phyloP scores from a whole-genome alignment of 179 eudicot genomes.

The Drosera spatulata region DNA sequence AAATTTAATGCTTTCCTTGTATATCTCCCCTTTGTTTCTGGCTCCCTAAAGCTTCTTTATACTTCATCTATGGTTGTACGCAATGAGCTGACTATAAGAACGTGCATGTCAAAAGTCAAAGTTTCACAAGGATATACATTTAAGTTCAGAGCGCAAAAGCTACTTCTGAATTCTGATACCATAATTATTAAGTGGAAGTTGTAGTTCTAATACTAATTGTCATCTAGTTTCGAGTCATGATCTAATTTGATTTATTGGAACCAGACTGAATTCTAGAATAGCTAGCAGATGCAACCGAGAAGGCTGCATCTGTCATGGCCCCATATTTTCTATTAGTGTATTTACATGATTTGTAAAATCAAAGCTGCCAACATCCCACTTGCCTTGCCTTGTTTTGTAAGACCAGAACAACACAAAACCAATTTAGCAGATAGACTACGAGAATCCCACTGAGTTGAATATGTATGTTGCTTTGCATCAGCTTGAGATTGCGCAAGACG shows the following conservation, averaged over 20 bases:
- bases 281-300: too few relatives aligned
- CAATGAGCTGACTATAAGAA: not conserved
- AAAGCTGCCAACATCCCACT: not conserved
- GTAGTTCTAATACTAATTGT: too few relatives aligned
- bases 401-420: slow-evolving; percentile 88
- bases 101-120: too few relatives aligned
- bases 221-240: too few relatives aligned
- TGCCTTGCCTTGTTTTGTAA: slow-evolving; percentile 62
- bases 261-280: too few relatives aligned
- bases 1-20: not conserved
- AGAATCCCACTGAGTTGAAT: slow-evolving; percentile 28
- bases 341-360: not conserved
- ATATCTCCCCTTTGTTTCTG: not conserved
- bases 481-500: slow-evolving; percentile 18
- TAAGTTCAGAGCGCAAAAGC: too few relatives aligned
- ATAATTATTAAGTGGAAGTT: too few relatives aligned
- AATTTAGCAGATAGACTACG: slow-evolving; percentile 31
- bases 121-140: not conserved
- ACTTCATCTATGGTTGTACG: not conserved
- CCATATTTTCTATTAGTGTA: too few relatives aligned
- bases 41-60: not conserved
- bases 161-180: too few relatives aligned
- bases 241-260: too few relatives aligned
- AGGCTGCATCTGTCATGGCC: too few relatives aligned
- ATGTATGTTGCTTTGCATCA: slow-evolving; percentile 15